Evolutionary conservation across 768 basidiomycete genomes (phyloP), one percentile per base, ranked within the genome.

Genomic region (Mycena alexandri): DNA sequence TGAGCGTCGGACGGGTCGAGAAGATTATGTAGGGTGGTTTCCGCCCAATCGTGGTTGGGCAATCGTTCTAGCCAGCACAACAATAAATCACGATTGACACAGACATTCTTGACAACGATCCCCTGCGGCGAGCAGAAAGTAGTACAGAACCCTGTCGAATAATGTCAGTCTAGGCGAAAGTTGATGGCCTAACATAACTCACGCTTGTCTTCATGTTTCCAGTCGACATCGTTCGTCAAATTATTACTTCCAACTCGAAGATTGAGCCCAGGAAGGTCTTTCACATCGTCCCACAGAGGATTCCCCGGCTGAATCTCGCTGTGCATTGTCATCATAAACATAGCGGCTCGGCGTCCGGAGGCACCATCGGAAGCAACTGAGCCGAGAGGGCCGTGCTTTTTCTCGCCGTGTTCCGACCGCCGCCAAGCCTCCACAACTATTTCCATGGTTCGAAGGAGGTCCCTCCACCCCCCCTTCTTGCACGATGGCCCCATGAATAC

Each of bases 1-100:
- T 79, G 74, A 62, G 76, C 21, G 72, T 72, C 48, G 62, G 71
- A 75, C 22, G 68, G 65, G 22, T 73, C 46, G 36, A 74, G 55
- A 3, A 74, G 63, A 17, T 25, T 48, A 1, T 73, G 24, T 2
- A 74, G 59, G n/a, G 25, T 55, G 12, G 10, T 25, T 14, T 68
- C 60, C 19, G 53, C 47, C 67, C 63, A 61, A 33, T 43, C 56
- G 55, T 66, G n/a, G 56, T 52, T 21, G 44, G 53, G 16, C 46
- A 56, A 59, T 2, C n/a, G 38, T 25, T 59, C 38, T 17, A 73
- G 24, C 61, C 48, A 60, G n/a, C 44, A 48, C 34, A 5, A 54
- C 58, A 41, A 68, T 14, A 74, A 50, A 16, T 64, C 24, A 16
- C 63, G 54, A 41, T 74, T 69, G 29, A 74, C 62, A 25, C 51